These are phyloP conservation scores for Setaria italica DNA, from an alignment of 202 grass and related monocot species.

Conservation along the genomic window DNA sequence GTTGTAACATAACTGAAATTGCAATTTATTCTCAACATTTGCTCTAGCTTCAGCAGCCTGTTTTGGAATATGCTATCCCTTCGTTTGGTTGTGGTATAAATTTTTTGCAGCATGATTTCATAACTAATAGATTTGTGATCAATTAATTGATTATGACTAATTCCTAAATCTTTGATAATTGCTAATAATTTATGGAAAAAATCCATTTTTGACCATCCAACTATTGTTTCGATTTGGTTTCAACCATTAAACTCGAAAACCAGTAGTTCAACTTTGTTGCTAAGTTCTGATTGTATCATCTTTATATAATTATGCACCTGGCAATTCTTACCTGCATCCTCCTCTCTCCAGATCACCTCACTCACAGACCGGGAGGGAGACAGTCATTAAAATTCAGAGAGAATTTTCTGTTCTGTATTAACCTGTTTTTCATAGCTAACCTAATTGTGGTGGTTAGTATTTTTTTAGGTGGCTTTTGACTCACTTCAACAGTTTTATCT, in stretches of 20 bases:
- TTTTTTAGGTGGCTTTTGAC: neutral
- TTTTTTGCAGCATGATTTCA: neutral
- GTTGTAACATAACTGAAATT: neutral
- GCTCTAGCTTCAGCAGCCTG: neutral
- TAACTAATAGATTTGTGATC: neutral
- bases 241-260: too few relatives aligned
- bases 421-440: slow-evolving; percentile 20
- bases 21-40: neutral
- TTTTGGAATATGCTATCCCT: neutral
- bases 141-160: neutral
- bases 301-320: slow-evolving; percentile 1
- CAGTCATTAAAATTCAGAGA: neutral
- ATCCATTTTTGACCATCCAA: too few relatives aligned
- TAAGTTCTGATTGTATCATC: slow-evolving; percentile 7
- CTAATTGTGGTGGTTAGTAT: neutral
- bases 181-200: neutral
- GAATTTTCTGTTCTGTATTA: neutral
- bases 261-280: neutral
- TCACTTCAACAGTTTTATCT: neutral
- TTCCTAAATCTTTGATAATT: neutral
- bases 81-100: neutral
- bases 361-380: neutral
- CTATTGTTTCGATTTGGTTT: too few relatives aligned
- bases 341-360: neutral
- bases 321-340: neutral